A percentile compares a stretch with the other conserved stretches of the same genome.
phyloP scores from a whole-genome alignment of 2,329 filamentous ascomycete species.

The Talaromyces rugulosus region DNA sequence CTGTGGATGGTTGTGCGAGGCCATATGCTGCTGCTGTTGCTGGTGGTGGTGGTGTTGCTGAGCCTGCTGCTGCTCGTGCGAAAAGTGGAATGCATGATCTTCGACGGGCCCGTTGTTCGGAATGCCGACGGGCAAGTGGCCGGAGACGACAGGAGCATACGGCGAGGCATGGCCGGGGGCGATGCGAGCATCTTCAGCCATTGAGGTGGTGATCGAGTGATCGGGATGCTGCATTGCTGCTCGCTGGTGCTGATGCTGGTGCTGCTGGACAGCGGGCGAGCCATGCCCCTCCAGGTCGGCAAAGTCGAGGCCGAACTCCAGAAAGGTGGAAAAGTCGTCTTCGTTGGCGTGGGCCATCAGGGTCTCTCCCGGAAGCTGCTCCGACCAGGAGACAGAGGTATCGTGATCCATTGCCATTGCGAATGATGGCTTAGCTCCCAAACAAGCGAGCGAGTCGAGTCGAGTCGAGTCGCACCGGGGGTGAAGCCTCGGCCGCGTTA shows the following conservation, averaged over 20 bases:
- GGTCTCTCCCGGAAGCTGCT: slow-evolving; percentile 34
- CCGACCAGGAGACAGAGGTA: slow-evolving; percentile 35
- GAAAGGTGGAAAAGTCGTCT: slow-evolving; percentile 48
- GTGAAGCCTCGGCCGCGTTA: slow-evolving; percentile 1
- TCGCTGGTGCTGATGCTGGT: slow-evolving; percentile 18
- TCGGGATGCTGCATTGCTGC: slow-evolving; percentile 25
- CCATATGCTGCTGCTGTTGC: slow-evolving; percentile 22
- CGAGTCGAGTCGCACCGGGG: neutral
- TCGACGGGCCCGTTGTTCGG: slow-evolving; percentile 18
- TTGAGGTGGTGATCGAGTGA: slow-evolving; percentile 30
- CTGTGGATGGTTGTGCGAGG: slow-evolving; percentile 18
- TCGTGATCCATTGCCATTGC: slow-evolving; percentile 35
- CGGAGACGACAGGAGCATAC: slow-evolving; percentile 30
- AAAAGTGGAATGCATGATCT: slow-evolving; percentile 23
- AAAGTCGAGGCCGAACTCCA: slow-evolving; percentile 47
- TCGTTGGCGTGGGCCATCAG: slow-evolving; percentile 37
- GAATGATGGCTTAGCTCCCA: neutral
- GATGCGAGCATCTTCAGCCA: slow-evolving; percentile 23
- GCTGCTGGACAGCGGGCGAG: slow-evolving; percentile 22
- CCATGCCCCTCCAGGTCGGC: slow-evolving; percentile 37
- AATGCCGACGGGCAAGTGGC: slow-evolving; percentile 30
- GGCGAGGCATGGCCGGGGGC: slow-evolving; percentile 23
- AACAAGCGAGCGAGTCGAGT: neutral
- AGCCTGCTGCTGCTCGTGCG: slow-evolving; percentile 27
- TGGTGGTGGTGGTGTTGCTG: slow-evolving; percentile 19